Evolutionary conservation across 202 grass and related monocot species (phyloP), one percentile per base, ranked within the genome.

Genomic region (Setaria italica): DNA sequence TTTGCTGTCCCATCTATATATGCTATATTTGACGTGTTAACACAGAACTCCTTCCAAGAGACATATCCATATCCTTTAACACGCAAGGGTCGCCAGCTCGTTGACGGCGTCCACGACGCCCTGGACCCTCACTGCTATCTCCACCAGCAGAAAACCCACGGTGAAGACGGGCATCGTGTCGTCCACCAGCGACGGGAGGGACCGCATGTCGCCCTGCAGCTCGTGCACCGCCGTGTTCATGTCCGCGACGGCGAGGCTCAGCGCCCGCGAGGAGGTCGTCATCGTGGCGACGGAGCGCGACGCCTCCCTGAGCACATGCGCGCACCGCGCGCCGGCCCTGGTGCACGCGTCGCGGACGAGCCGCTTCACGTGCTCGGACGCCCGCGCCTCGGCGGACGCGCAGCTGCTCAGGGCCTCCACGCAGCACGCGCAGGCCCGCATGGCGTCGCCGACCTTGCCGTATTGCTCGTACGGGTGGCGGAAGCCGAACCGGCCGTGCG

Each of bases 361-460:
- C 39, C 39, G 5, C 5, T 5, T 41, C 39, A 5, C 39, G 25
- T 41, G 39, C 39, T 41, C 25, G 25, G 25, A 1, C 39, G 2
- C 39, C 5, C 5, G 39, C 39, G 39, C 5, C 39, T 2, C 39
- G 5, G 39, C 39, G 5, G 39, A 5, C 39, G 39, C 25, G 39
- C 39, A 5, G 39, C 5, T 90, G 82, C 69, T 85, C 51, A 98
- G 84, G 43, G 92, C 85, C 77, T 95, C 95, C 10, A 97, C 77
- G 87, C 92, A 97, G 80, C 90, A 97, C 6, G 95, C 92, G 41
- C 85, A 88, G 58, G 84, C 87, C 67, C 95, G 87, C 91, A 95
- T 91, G 39, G 92, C 67, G n/a, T 82, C 68, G 50, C 92, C 92
- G 29, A 97, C 39, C 82, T 87, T 95, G 63, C 80, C 8, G 88